phyloP scores from a whole-genome alignment of 2,329 filamentous ascomycete species.

The Diplodia mutila region DNA sequence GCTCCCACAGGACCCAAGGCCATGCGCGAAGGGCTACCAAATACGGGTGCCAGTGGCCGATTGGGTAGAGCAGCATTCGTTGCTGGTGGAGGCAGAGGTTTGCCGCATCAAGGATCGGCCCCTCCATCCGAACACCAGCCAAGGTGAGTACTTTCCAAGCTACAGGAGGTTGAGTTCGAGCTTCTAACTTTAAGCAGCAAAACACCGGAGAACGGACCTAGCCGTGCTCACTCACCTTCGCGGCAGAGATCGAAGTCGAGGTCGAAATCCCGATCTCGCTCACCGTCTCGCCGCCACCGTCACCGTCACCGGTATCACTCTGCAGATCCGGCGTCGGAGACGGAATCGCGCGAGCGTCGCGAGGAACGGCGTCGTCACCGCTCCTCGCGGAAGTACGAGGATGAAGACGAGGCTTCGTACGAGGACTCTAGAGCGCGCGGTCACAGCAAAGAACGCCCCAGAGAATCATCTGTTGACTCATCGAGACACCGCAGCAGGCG shows the following conservation, averaged over 20 bases:
- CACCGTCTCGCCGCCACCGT: constrained; percentile 49
- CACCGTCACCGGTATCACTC: constrained; percentile 58
- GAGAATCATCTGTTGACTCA: constrained; percentile 62
- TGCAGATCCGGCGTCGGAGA: constrained; percentile 44
- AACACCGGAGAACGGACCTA: constrained; percentile 42
- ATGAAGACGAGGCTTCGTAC: constrained; percentile 43
- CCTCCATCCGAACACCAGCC: constrained; percentile 11
- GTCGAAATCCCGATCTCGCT: constrained; percentile 44
- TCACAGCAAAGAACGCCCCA: constrained; percentile 55
- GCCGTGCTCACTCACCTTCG: constrained; percentile 45
- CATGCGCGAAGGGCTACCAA: constrained; percentile 86
- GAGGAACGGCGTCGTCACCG: constrained; percentile 53
- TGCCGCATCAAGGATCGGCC: constrained; percentile 1
- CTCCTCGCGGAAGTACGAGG: constrained; percentile 47
- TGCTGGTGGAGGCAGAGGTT: background rate
- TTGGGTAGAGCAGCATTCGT: constrained; percentile 36
- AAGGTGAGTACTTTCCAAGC: constrained; percentile 9
- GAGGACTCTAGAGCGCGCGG: constrained; percentile 48
- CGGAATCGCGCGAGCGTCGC: constrained; percentile 40
- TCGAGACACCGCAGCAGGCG: constrained; percentile 62
- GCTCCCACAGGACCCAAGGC: constrained; percentile 93
- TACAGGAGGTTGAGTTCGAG: background rate
- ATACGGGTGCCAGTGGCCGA: constrained; percentile 72
- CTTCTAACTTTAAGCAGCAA: constrained; percentile 30
- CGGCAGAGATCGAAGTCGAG: constrained; percentile 31